Evolutionary conservation across 1,139 yeast genomes (phyloP), one percentile per base, ranked within the genome.

Genomic region (Hemisphaericaspora subhashii): DNA sequence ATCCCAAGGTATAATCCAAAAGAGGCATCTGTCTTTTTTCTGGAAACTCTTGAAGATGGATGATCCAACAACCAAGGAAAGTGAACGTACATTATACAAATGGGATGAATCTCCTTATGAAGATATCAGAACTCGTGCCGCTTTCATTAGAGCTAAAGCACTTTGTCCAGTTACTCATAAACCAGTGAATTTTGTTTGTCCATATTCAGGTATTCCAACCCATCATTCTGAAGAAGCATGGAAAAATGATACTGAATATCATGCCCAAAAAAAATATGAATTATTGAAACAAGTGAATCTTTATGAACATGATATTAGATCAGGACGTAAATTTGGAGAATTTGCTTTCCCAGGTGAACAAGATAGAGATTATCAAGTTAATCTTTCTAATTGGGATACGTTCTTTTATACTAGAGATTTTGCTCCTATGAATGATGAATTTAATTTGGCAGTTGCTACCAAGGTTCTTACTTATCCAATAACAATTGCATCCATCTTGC

Each of bases 401-500:
- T 92, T 80, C 54, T 84, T 92, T 59, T 92, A 92, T 63, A 92
- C 98, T 0, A 77, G 98, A 60, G 87, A 86, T 54, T 92, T 88
- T 60, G 83, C 81, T 54, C 90, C 98, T 5, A 90, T 92, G 98
- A 96, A 92, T 62, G 86, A 96, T 10, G 97, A 90, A 60, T 92
- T 87, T 67, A 95, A 90, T 62, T 70, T 90, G 57, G 98, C 98
- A 0, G 95, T 95, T 2, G 92, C 90, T 26, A 88, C 98, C 20
- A 92, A 94, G 61, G 86, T 92, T 74, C 75, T 92, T 57, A 86
- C 95, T 36, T 92, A 89, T 62, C 98, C 98, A 31, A 68, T 88
- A 44, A 89, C 98, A 5, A 83, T 92, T 43, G 96, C 88, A 10
- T 79, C 95, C 1, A 64, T 88, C 17, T 65, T 92, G 53, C 94